These are phyloP conservation scores for Aspergillus pseudonomiae DNA, from an alignment of 2,329 filamentous ascomycete genomes.

Conservation along the genomic window DNA sequence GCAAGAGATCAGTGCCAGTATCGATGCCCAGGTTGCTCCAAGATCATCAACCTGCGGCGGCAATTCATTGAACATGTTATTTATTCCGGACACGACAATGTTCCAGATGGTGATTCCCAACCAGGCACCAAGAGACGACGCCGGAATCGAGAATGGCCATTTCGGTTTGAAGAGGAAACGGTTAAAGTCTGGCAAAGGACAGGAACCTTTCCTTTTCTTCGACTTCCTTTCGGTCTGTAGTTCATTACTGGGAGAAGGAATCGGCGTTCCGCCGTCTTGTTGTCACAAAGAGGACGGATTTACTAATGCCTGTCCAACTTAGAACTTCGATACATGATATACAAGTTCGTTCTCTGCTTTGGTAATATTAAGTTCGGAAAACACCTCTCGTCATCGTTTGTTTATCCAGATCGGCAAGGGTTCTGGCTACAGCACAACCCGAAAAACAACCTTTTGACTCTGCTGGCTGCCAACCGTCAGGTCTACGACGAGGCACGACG, in stretches of 20 bases:
- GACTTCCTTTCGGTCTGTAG: not conserved
- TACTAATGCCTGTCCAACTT: not conserved
- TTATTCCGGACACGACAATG: not conserved
- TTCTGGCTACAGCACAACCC: not conserved
- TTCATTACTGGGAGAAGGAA: no score
- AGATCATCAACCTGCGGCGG: no score
- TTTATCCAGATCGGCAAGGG: not conserved
- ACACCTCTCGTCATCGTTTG: not conserved
- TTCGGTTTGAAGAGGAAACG: not conserved
- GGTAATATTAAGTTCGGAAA: not conserved
- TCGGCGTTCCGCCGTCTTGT: no score
- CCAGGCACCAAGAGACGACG: not conserved
- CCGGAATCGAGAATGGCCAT: not conserved
- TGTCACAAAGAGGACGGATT: not conserved
- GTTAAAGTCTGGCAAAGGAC: not conserved
- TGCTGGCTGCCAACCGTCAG: not conserved
- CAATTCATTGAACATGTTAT: not conserved
- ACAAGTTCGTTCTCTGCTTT: not conserved
- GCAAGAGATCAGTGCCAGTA: no score
- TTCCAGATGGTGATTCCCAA: not conserved
- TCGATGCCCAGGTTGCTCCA: no score
- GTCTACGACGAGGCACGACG: not conserved
- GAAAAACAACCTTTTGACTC: not conserved
- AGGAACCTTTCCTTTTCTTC: not conserved
- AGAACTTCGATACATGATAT: not conserved